phyloP scores from a whole-genome alignment of 441 rosid genomes.

The Melastoma candidum region DNA sequence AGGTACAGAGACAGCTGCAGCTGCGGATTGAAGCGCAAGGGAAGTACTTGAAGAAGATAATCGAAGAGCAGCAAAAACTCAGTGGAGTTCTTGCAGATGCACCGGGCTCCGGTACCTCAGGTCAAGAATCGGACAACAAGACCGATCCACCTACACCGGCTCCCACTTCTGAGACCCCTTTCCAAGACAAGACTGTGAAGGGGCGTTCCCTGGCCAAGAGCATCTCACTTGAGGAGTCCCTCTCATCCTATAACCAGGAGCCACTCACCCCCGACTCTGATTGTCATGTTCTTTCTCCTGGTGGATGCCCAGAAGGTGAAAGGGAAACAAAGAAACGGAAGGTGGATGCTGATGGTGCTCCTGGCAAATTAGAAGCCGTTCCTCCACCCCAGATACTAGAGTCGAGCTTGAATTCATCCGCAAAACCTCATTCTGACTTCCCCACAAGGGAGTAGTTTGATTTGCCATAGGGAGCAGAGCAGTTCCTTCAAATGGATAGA shows the following conservation, averaged over 20 bases:
- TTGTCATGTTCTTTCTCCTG: conserved; percentile 3
- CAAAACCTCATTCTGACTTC: conserved; percentile 3
- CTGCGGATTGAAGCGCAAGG: conserved; percentile 97
- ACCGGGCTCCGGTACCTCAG: conserved; percentile 29
- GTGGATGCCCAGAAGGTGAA: neutral
- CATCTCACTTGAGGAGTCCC: conserved; percentile 2
- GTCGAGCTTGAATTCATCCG: conserved; percentile 5
- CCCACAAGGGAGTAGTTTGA: conserved; percentile 6
- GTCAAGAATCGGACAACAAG: no score
- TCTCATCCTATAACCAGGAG: conserved; percentile 5
- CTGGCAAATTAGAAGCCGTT: neutral
- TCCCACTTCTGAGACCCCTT: conserved; percentile 70
- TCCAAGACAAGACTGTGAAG: conserved; percentile 58
- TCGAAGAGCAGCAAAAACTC: conserved; percentile 91
- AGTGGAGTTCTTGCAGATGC: conserved; percentile 63
- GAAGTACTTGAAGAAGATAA: conserved; percentile 92
- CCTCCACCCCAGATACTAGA: neutral
- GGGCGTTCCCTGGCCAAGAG: conserved; percentile 26
- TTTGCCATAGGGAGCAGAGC: neutral
- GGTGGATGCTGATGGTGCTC: neutral
- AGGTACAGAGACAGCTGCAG: conserved; percentile 98
- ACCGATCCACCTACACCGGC: conserved; percentile 79
- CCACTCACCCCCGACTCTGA: conserved; percentile 7
- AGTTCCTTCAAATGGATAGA: neutral
- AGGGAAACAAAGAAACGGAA: conserved; percentile 2